Evolutionary conservation across 2,329 filamentous ascomycete species (phyloP).

Genomic region (Aspergillus calidoustus): DNA sequence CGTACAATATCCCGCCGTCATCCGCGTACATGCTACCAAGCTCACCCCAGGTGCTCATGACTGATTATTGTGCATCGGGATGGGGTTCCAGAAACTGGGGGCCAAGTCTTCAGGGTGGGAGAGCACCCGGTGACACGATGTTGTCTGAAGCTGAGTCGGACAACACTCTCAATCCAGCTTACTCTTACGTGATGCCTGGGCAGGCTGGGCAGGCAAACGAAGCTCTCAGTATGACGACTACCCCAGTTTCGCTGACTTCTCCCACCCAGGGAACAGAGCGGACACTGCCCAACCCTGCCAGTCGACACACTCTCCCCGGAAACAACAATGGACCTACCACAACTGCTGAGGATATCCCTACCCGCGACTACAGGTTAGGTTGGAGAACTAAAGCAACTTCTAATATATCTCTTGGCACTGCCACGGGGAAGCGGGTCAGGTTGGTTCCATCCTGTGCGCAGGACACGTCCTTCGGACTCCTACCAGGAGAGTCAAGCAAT

Average conservation of each 20-base stretch:
- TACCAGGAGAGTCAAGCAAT: constrained; percentile 31
- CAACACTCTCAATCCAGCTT: constrained; percentile 29
- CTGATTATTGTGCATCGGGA: constrained; percentile 33
- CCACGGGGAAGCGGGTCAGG: constrained; percentile 26
- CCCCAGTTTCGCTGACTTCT: constrained; percentile 28
- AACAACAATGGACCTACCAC: constrained; percentile 20
- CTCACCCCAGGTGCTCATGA: constrained; percentile 34
- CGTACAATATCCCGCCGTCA: constrained; percentile 40
- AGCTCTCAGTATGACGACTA: constrained; percentile 29
- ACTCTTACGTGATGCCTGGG: constrained; percentile 37
- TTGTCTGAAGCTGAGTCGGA: constrained; percentile 37
- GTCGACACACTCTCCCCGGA: constrained; percentile 28
- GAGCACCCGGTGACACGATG: constrained; percentile 27
- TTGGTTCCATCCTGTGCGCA: constrained; percentile 26
- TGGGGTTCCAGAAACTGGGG: constrained; percentile 39
- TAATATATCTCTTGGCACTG: constrained; percentile 28
- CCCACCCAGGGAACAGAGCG: constrained; percentile 36
- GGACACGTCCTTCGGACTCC: constrained; percentile 36
- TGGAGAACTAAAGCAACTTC: constrained; percentile 27
- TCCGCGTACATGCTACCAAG: constrained; percentile 43
- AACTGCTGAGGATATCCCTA: constrained; percentile 23
- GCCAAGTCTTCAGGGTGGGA: constrained; percentile 27
- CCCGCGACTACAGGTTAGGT: constrained; percentile 27
- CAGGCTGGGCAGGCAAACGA: constrained; percentile 33
- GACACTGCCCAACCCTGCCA: constrained; percentile 42